Percentiles rank a stretch among this genome's conserved stretches.
Evolutionary conservation across 192 early-diverging fungal species (phyloP).

Genomic region (Linnemannia schmuckeri): DNA sequence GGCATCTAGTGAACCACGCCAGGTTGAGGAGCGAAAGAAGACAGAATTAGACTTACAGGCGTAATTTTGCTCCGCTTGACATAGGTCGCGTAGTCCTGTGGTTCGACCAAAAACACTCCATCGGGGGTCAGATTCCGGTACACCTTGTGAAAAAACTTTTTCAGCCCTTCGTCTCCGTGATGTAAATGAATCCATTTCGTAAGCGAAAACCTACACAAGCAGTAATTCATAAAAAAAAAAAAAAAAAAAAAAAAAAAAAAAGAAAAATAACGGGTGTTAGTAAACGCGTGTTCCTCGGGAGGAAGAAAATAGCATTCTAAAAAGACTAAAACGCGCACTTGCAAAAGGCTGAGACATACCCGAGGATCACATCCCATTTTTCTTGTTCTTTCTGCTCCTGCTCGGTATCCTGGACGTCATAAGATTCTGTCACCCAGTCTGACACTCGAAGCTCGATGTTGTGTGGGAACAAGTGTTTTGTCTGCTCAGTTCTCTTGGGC

Average conservation of each 20-base stretch:
- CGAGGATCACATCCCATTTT: constrained; percentile 76
- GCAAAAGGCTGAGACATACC: constrained; percentile 32
- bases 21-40: not conserved
- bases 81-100: constrained; percentile 72
- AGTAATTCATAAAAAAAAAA: constrained; percentile 1
- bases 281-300: no score
- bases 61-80: constrained; percentile 60
- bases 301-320: no score
- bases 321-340: not conserved
- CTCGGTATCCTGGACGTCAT: not conserved
- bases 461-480: constrained; percentile 62
- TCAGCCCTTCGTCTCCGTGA: constrained; percentile 76
- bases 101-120: constrained; percentile 79
- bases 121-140: constrained; percentile 67
- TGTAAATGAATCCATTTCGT: constrained; percentile 90
- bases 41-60: constrained; percentile 23
- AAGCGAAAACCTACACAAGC: constrained; percentile 63
- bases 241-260: not conserved
- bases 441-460: constrained; percentile 71
- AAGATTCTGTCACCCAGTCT: constrained; percentile 67
- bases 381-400: constrained; percentile 17
- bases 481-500: constrained; percentile 18
- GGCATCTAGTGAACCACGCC: not conserved
- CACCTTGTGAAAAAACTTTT: constrained; percentile 75
- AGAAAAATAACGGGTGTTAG: not conserved